Evolutionary conservation across 2,329 filamentous ascomycete species (phyloP), one percentile per base, ranked within the genome.

Genomic region (Xylaria sp.): DNA sequence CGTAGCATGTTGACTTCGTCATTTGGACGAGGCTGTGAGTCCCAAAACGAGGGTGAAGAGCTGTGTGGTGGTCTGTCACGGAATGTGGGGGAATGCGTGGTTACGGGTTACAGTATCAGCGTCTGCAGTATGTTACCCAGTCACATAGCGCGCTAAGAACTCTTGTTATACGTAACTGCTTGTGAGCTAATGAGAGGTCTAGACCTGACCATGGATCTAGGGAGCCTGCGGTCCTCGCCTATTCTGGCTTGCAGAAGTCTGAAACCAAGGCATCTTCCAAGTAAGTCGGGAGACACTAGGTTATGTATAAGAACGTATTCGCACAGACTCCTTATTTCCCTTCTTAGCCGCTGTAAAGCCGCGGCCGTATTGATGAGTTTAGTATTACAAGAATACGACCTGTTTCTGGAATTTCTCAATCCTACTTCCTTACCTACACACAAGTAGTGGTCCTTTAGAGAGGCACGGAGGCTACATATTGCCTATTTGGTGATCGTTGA

Each of bases 21-120:
- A 54, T 54, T 18, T 25, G 18, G 20, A 34, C 50, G 12, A 68
- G 61, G 66, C 61, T 65, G 66, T 34, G 23, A 65, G 65, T 48
- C 65, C 59, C 46, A 28, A 59, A 50, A 10, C 20, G 54, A 48
- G 23, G 37, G 4, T 15, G 55, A 48, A n/a, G n/a, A 39, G 48
- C n/a, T 10, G 9, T 8, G 13, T 23, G 23, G 23, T 8, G 1
- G 18, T 55, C 54, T 7, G 46, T 62, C 7, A 13, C 23, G 2
- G 37, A 23, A n/a, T 12, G 37, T 37, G 18, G n/a, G 28, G 25
- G 23, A n/a, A 32, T 51, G 15, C 4, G 15, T 51, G 15, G 41
- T 41, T 20, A 63, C 51, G 13, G 7, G 55, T 28, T 9, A 57
- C 23, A 34, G 34, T 2, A 20, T 46, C 18, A 12, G 12, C 2